phyloP scores from a whole-genome alignment of 176 grass and related monocot genomes.

The Luzula sylvatica region DNA sequence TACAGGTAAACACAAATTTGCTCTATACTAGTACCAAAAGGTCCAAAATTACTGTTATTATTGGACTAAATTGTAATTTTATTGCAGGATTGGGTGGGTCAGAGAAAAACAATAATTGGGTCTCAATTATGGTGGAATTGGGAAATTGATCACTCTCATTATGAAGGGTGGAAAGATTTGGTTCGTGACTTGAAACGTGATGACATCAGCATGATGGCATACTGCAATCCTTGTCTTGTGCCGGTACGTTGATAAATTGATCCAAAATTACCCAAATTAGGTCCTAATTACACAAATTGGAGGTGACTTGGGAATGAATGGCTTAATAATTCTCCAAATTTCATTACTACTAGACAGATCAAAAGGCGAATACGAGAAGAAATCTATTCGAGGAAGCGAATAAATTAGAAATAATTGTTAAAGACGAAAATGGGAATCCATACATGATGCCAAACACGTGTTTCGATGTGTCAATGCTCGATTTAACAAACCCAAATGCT shows the following conservation, averaged over 20 bases:
- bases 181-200: conserved; percentile 32
- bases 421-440: conserved; percentile 45
- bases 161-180: conserved; percentile 64
- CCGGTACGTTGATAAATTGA: conserved; percentile 29
- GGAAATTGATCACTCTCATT: conserved; percentile 57
- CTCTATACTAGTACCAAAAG: neutral
- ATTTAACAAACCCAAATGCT: conserved; percentile 69
- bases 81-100: conserved; percentile 82
- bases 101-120: conserved; percentile 82
- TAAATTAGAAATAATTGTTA: conserved; percentile 48
- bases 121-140: conserved; percentile 98
- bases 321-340: neutral
- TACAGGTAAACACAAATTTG: conserved; percentile 40
- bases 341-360: conserved; percentile 30
- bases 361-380: conserved; percentile 40
- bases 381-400: conserved; percentile 73
- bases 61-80: neutral
- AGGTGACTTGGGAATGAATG: neutral
- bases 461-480: conserved; percentile 89
- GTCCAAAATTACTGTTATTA: neutral
- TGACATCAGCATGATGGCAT: conserved; percentile 57
- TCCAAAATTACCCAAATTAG: conserved; percentile 1
- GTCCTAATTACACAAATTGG: neutral
- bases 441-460: conserved; percentile 93
- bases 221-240: conserved; percentile 89